Evolutionary conservation across 2,329 filamentous ascomycete genomes (phyloP).

Genomic region (Pseudogymnoascus sp.): DNA sequence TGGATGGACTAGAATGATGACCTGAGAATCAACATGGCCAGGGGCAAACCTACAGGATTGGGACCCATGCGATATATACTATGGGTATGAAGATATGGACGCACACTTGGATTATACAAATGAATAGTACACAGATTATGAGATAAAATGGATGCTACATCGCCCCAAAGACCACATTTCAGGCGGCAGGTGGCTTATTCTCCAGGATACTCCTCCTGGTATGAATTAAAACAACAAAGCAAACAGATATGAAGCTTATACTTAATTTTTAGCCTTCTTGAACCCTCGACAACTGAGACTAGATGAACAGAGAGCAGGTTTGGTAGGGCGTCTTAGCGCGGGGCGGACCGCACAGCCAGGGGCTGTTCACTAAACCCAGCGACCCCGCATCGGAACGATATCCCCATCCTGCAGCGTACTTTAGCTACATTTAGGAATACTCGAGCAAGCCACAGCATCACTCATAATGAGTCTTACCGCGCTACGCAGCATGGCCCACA

Average conservation of each 20-base stretch:
- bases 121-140: neutral
- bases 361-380: neutral
- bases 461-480: conserved; percentile 3
- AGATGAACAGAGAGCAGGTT: neutral
- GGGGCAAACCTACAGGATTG: neutral
- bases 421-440: neutral
- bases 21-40: neutral
- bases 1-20: neutral
- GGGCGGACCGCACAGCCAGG: neutral
- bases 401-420: neutral
- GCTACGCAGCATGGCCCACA: neutral
- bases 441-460: neutral
- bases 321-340: neutral
- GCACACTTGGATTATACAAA: neutral
- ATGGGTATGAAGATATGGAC: neutral
- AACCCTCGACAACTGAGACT: neutral
- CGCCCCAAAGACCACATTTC: neutral
- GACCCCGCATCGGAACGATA: neutral
- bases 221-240: neutral
- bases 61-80: too few relatives aligned
- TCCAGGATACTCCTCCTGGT: neutral
- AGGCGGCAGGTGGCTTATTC: neutral
- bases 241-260: neutral
- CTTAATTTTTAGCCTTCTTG: neutral
- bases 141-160: neutral